Base-by-base conservation (phyloP, 2,329 filamentous ascomycete species). In the Magnaporthales sp. region DNA sequence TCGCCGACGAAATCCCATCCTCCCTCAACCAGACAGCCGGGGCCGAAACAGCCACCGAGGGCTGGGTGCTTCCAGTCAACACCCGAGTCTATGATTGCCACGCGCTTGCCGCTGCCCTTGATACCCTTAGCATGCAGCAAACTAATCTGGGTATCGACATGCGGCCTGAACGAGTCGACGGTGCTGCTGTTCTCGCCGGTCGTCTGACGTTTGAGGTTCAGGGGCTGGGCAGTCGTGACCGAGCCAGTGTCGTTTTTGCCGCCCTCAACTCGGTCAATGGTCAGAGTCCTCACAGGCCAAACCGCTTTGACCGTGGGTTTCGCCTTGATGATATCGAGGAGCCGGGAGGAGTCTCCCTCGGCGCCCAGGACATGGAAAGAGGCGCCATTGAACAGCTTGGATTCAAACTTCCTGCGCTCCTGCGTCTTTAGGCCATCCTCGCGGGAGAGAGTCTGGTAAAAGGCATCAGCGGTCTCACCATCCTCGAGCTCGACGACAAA, bases 21-120 rank as follows among this genome's bases (percentile, higher is more conserved):
- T 0, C 68, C 70, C 6, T 67, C 67, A 1, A 73, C 66, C 61
- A 70, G 72, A 66, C 65, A 72, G 0, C 71, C 72, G 13, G 68
- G 60, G 0, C 72, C 72, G 27, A 71, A 69, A 1, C 71, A 69
- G 1, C 71, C 72, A n/a, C 71, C 70, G 5, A 81, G 76, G n/a
- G 63, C 46, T 24, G 69, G 68, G 60, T 71, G 68, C 9, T 58
- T 63, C 29, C 68, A 69, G 27, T 66, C 26, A 8, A 69, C 62
- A 10, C 68, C 69, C 13, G 68, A 68, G 65, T 70, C 69, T 7
- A 71, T 60, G 11, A 71, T 32, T 6, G 64, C 70, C 15, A 70
- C 67, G 9, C 63, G 62, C 8, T 64, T 67, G 22, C 70, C 70
- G 31, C 68, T 69, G 9, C 69, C 70, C 22, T 64, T 62, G 67